A percentile compares a stretch with the other conserved stretches of the same genome.
These are phyloP conservation scores for Cucurbita moschata DNA, from an alignment of 306 rosid species.

Conservation along the genomic window DNA sequence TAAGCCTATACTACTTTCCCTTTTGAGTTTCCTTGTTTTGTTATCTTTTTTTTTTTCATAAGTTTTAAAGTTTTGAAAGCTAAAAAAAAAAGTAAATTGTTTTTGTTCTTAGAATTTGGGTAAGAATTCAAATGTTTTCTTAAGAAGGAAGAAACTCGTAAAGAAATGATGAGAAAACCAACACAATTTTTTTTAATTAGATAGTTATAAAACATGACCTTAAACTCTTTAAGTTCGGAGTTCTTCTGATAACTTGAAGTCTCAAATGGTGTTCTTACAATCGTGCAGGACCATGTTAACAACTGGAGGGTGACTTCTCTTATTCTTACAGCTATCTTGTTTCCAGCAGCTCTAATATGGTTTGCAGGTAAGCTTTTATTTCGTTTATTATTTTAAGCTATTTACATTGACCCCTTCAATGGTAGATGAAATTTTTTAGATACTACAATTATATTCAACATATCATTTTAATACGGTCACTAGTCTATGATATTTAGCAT, in stretches of 20 bases:
- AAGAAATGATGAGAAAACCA: no score
- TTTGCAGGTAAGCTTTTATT: conserved; percentile 41
- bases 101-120: no score
- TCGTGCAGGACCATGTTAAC: conserved; percentile 43
- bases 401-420: not conserved
- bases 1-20: no score
- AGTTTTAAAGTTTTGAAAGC: no score
- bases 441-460: not conserved
- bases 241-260: not conserved
- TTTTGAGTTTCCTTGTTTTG: no score
- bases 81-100: no score
- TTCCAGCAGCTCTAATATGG: conserved; percentile 62
- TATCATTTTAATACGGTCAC: not conserved
- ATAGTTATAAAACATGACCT: no score
- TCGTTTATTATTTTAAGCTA: not conserved
- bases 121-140: no score
- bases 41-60: no score
- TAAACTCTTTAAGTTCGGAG: not conserved
- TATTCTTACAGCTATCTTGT: conserved; percentile 49
- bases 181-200: no score
- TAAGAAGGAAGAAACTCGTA: no score
- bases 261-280: not conserved
- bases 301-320: conserved; percentile 62
- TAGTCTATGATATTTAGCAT: not conserved
- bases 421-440: not conserved